Evolutionary conservation across 2,329 filamentous ascomycete genomes (phyloP), one percentile per base, ranked within the genome.

Genomic region (Arthroderma uncinatum): DNA sequence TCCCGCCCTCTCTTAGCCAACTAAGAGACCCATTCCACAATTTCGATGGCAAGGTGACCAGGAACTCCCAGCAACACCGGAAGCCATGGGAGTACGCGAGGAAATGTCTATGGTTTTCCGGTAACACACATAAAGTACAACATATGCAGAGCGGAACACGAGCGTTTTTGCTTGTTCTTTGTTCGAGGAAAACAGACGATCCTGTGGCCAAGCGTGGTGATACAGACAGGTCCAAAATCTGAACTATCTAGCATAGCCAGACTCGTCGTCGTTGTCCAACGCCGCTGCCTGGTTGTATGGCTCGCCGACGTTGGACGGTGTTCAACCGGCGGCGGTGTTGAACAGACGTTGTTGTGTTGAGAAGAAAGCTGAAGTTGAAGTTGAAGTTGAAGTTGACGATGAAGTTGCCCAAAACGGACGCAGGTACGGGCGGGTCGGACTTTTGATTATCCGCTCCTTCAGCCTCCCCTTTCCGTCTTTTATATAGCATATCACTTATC

Each of bases 201-300:
- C 44, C 44, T 48, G 44, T 48, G 44, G 44, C 44, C 44, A 48
- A 48, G 44, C 44, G 44, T 48, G 44, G 44, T 48, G 44, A 48
- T 48, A 48, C 44, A 48, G 44, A 48, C 44, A 48, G 44, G 44
- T 48, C 44, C 44, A 48, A 48, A 48, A 48, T 48, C 44, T 48
- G 44, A 48, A 48, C 44, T 48, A 48, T 48, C 44, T 48, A n/a
- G 44, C 44, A 48, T 25, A 28, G 44, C 44, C 44, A 48, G 40
- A 47, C 16, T 21, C 12, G 40, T 47, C 40, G 40, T 19, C 25
- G 21, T 30, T 48, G 44, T 48, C 44, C 44, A 48, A 48, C 44
- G 14, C 44, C 7, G 44, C 25, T 23, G 44, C 44, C 44, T 30
- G 44, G 44, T 48, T 48, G 12, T 12, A 48, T 48, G 21, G 44